These are phyloP conservation scores for Baorangia bicolor DNA, from an alignment of 768 basidiomycete genomes.

Conservation along the genomic window DNA sequence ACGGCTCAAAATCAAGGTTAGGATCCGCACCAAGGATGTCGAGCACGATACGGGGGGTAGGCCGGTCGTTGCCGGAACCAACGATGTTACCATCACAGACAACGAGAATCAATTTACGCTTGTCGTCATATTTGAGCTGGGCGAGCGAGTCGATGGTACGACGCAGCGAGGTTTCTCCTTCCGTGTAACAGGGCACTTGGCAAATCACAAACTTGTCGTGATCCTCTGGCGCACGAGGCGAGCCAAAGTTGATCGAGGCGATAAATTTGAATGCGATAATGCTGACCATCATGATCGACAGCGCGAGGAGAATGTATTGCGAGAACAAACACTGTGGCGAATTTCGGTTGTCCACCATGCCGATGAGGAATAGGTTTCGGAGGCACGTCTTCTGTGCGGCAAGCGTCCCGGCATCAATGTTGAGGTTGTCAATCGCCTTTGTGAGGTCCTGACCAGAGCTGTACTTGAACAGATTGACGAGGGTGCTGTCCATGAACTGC, in stretches of 20 bases:
- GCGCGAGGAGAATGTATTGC: constrained; percentile 83
- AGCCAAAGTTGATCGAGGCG: constrained; percentile 82
- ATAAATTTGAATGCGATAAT: constrained; percentile 97
- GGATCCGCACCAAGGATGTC: constrained; percentile 96
- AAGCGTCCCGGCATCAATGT: constrained; percentile 59
- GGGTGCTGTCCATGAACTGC: constrained; percentile 68
- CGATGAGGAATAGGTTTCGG: constrained; percentile 89
- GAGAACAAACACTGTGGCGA: constrained; percentile 91
- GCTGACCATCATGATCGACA: constrained; percentile 90
- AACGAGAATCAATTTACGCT: constrained; percentile 89
- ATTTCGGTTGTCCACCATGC: constrained; percentile 88
- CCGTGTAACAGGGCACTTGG: constrained; percentile 98
- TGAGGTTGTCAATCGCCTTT: constrained; percentile 61
- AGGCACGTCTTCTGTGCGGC: constrained; percentile 81
- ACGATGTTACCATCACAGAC: constrained; percentile 99
- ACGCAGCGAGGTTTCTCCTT: constrained; percentile 84
- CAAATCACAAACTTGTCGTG: constrained; percentile 98
- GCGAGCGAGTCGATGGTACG: constrained; percentile 93
- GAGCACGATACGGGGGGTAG: constrained; percentile 93
- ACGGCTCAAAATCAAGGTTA: constrained; percentile 89
- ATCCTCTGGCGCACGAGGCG: constrained; percentile 82
- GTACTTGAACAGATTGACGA: constrained; percentile 75
- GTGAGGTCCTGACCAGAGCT: constrained; percentile 80
- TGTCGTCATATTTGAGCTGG: constrained; percentile 95
- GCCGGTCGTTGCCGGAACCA: constrained; percentile 93